phyloP scores from a whole-genome alignment of 352 stramenopile species.

The Saprolegnia parasitica region DNA sequence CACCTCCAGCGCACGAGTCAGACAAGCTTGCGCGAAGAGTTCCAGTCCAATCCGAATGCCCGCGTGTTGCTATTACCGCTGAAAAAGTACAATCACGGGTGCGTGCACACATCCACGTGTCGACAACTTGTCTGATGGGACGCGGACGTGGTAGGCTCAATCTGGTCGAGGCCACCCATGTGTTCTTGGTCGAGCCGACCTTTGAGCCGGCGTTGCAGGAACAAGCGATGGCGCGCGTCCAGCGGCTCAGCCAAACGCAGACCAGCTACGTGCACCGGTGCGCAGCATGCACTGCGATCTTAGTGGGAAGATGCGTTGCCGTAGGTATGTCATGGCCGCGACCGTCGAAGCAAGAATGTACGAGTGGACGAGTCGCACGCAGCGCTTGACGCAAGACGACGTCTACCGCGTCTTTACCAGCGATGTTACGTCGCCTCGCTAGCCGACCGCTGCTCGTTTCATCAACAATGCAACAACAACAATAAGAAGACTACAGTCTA shows the following conservation, averaged over 20 bases:
- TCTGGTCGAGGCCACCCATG: constrained; percentile 27
- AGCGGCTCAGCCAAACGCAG: constrained; percentile 22
- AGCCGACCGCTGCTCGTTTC: too few species aligned
- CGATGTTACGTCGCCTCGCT: too few species aligned
- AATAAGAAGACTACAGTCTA: too few species aligned
- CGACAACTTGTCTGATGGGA: not conserved
- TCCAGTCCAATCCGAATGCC: constrained; percentile 5
- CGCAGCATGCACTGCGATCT: too few species aligned
- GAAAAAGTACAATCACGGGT: constrained; percentile 31
- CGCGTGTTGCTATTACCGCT: constrained; percentile 20
- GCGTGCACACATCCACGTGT: not conserved
- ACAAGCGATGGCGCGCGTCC: constrained; percentile 27
- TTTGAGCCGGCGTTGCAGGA: constrained; percentile 20
- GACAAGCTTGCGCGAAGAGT: not conserved
- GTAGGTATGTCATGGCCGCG: constrained; percentile 6
- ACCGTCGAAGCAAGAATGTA: not conserved
- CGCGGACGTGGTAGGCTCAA: constrained; percentile 9
- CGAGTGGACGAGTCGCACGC: not conserved
- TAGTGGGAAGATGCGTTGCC: too few species aligned
- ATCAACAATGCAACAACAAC: too few species aligned
- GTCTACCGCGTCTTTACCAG: constrained; percentile 3
- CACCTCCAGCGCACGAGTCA: constrained; percentile 22
- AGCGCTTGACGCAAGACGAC: not conserved
- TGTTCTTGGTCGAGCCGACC: constrained; percentile 28
- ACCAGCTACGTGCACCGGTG: constrained; percentile 29